phyloP scores from a whole-genome alignment of 345 rosid species.

The Citrus unshiu region DNA sequence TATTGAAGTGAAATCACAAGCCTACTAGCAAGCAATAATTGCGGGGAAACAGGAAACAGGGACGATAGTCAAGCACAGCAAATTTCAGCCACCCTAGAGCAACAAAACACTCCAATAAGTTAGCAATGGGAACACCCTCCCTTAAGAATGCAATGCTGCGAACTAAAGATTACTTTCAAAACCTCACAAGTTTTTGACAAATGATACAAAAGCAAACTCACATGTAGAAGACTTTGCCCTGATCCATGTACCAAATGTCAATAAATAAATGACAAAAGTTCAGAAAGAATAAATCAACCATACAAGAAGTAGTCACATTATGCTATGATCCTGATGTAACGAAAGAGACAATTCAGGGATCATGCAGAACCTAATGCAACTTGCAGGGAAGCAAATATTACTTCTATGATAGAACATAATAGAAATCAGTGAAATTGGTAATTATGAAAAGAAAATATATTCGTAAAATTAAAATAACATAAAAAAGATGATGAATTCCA shows the following conservation, averaged over 20 bases:
- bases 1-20: neutral
- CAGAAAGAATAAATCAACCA: neutral
- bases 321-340: neutral
- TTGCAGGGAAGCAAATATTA: neutral
- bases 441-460: neutral
- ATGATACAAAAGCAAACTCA: too few species aligned
- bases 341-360: neutral
- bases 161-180: neutral
- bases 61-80: neutral
- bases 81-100: too few species aligned
- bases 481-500: neutral
- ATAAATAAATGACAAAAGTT: neutral
- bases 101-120: neutral
- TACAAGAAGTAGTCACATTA: too few species aligned
- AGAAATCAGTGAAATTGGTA: neutral
- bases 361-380: neutral
- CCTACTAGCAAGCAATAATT: neutral
- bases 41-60: neutral
- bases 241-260: neutral
- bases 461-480: neutral
- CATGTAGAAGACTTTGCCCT: neutral
- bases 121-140: neutral
- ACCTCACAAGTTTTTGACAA: neutral
- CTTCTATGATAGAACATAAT: neutral
- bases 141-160: neutral